phyloP scores from a whole-genome alignment of 306 rosid species.

The Corylus americana region DNA sequence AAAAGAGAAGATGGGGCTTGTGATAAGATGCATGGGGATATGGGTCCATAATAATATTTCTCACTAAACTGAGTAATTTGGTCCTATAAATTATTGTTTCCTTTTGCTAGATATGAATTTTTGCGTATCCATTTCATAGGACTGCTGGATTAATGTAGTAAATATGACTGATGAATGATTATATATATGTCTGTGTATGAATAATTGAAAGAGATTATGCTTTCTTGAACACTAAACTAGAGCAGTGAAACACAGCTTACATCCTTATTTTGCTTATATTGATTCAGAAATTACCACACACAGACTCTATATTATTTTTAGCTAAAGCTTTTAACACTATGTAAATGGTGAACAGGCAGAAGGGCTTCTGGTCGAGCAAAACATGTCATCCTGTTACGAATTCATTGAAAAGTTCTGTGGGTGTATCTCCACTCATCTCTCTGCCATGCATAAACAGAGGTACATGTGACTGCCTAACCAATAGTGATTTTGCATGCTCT shows the following conservation, averaged over 20 bases:
- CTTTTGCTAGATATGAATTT: neutral
- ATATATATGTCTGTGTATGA: neutral
- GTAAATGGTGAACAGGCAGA: conserved; percentile 50
- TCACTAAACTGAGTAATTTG: neutral
- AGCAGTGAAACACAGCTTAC: neutral
- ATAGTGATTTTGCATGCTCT: neutral
- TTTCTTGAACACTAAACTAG: neutral
- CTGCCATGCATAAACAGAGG: conserved; percentile 61
- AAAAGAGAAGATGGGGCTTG: too few relatives aligned
- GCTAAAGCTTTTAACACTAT: conserved; percentile 7
- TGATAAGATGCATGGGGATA: neutral
- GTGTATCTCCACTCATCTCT: conserved; percentile 49
- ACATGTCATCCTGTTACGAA: conserved; percentile 51
- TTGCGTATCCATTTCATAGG: neutral
- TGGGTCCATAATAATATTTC: neutral
- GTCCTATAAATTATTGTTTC: neutral
- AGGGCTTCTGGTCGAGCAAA: conserved; percentile 59
- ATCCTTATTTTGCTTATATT: neutral
- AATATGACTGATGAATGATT: neutral
- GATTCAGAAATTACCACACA: neutral
- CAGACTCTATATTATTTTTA: neutral
- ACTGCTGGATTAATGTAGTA: neutral
- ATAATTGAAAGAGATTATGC: neutral
- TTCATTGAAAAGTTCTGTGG: conserved; percentile 49
- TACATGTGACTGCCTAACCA: conserved; percentile 22